Evolutionary conservation across 345 rosid genomes (phyloP).

Genomic region (Bretschneidera sinensis): DNA sequence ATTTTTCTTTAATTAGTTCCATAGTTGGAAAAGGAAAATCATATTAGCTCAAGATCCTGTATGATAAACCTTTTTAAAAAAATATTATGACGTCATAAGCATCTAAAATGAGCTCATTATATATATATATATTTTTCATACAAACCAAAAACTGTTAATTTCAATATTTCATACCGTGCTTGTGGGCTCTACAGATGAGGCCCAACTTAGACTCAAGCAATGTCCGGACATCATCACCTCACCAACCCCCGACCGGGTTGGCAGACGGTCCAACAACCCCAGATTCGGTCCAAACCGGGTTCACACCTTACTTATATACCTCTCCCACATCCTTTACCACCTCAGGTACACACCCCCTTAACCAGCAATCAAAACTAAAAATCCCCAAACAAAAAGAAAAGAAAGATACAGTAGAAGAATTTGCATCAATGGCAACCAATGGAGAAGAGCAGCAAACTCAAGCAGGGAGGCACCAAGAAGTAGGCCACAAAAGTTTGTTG

Average conservation of each 20-base stretch:
- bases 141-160: too few species aligned
- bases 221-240: too few species aligned
- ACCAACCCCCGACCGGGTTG: slow-evolving; percentile 26
- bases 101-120: background rate
- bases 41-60: too few species aligned
- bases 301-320: slow-evolving; percentile 13
- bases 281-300: slow-evolving; percentile 21
- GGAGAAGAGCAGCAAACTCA: slow-evolving; percentile 52
- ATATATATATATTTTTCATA: too few species aligned
- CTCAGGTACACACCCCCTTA: slow-evolving; percentile 7
- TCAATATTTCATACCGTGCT: too few species aligned
- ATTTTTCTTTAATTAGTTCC: too few species aligned
- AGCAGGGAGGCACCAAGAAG: slow-evolving; percentile 72
- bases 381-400: background rate
- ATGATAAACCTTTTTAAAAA: too few species aligned
- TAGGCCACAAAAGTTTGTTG: slow-evolving; percentile 92
- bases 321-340: background rate
- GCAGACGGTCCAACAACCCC: slow-evolving; percentile 18
- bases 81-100: background rate
- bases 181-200: too few species aligned
- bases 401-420: background rate
- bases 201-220: too few species aligned
- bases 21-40: too few species aligned
- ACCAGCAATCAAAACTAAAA: background rate
- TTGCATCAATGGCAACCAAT: slow-evolving; percentile 41